These are phyloP conservation scores for Breviolum minutum DNA, from an alignment of 73 alveolate species.

Conservation along the genomic window DNA sequence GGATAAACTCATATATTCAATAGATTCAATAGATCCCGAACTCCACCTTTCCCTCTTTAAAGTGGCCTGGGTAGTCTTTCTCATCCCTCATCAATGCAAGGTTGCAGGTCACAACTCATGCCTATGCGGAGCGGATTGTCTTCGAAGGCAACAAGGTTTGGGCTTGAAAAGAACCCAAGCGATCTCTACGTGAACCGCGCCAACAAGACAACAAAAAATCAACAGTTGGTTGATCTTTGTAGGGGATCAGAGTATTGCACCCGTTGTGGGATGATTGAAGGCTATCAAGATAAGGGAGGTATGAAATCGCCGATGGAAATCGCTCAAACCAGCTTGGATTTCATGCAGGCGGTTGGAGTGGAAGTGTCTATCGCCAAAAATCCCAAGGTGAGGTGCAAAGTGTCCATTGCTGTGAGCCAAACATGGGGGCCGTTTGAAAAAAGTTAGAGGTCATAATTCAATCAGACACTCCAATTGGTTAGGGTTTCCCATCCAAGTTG, in stretches of 20 bases:
- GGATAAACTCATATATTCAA: too few species aligned
- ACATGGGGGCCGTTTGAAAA: not conserved
- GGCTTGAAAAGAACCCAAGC: not conserved
- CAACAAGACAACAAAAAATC: too few species aligned
- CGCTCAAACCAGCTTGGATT: too few species aligned
- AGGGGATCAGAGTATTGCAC: not conserved
- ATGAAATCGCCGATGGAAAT: too few species aligned
- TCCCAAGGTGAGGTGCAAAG: not conserved
- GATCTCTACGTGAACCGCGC: too few species aligned
- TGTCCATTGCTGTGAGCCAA: slow-evolving; percentile 36
- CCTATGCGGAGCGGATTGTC: slow-evolving; percentile 75
- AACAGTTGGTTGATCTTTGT: too few species aligned
- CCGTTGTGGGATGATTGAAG: not conserved
- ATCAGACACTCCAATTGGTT: too few species aligned
- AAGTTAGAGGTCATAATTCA: not conserved
- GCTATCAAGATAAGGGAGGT: too few species aligned
- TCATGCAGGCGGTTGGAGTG: slow-evolving; percentile 6
- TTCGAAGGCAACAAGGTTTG: slow-evolving; percentile 65
- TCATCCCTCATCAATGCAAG: slow-evolving; percentile 3
- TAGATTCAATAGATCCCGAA: too few species aligned
- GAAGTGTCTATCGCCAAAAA: not conserved
- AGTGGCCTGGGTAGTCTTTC: not conserved
- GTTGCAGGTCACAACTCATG: slow-evolving; percentile 69
- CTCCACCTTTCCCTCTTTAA: too few species aligned
- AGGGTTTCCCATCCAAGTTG: too few species aligned